phyloP scores from a whole-genome alignment of 2,329 filamentous ascomycete species.

The Arthrobotrys iridis region DNA sequence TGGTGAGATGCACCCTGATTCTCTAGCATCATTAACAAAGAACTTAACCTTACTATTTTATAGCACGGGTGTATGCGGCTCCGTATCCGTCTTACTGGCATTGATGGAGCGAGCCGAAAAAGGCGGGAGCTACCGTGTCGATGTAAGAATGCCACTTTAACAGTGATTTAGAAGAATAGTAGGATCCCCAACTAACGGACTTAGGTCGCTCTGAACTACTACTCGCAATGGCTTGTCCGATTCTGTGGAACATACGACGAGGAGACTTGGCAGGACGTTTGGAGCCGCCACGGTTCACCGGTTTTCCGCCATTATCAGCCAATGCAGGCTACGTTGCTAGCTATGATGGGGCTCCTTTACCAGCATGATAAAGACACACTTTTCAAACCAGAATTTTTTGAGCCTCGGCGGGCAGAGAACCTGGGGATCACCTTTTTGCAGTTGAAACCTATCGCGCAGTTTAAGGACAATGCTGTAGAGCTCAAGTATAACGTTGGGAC shows the following conservation, averaged over 20 bases:
- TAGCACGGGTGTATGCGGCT: slow-evolving; percentile 63
- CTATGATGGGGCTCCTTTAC: slow-evolving; percentile 59
- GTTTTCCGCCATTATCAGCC: slow-evolving; percentile 67
- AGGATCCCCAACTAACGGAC: not conserved
- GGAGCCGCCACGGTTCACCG: slow-evolving; percentile 62
- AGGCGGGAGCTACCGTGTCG: slow-evolving; percentile 63
- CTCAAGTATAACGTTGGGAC: slow-evolving; percentile 66
- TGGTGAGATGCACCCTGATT: slow-evolving; percentile 57
- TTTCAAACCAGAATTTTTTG: slow-evolving; percentile 66
- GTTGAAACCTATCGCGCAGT: slow-evolving; percentile 65
- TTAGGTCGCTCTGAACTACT: slow-evolving; percentile 63
- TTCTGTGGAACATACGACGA: slow-evolving; percentile 62
- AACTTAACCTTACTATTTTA: slow-evolving; percentile 30
- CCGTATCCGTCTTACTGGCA: slow-evolving; percentile 62
- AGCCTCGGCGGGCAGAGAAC: slow-evolving; percentile 61
- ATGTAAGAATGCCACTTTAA: slow-evolving; percentile 61
- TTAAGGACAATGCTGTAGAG: slow-evolving; percentile 61
- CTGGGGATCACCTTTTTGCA: slow-evolving; percentile 61
- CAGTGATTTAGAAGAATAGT: not conserved
- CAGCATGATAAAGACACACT: slow-evolving; percentile 62
- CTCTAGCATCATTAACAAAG: not conserved
- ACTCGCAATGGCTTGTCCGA: slow-evolving; percentile 63
- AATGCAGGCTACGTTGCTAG: slow-evolving; percentile 63
- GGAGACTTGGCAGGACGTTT: slow-evolving; percentile 65
- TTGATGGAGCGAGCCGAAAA: slow-evolving; percentile 61